A percentile compares a stretch with the other conserved stretches of the same genome.
Evolutionary conservation across 306 rosid species (phyloP).

Genomic region (barrel medic (Medicago truncatula)): MtrunA17r5.0-ANR NC_053045.1:32610001-32610500

Average conservation of each 20-base stretch:
- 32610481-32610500: too few relatives aligned
- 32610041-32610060: conserved; percentile 53
- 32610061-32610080: neutral
- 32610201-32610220: conserved; percentile 25
- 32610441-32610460: too few relatives aligned
- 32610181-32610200: neutral
- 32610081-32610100: neutral
- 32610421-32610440: too few relatives aligned
- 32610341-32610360: too few relatives aligned
- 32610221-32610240: neutral
- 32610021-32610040: conserved; percentile 20
- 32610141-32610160: neutral
- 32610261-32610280: too few relatives aligned
- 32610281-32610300: too few relatives aligned
- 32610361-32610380: too few relatives aligned
- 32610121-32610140: neutral
- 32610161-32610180: neutral
- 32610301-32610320: too few relatives aligned
- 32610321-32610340: too few relatives aligned
- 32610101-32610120: neutral
- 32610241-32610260: too few relatives aligned
- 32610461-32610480: too few relatives aligned
- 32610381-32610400: neutral
- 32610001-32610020: neutral
- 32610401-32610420: neutral